Conservation (phyloP, 2,329 filamentous ascomycete species). For the Penicillium freii region DNA sequence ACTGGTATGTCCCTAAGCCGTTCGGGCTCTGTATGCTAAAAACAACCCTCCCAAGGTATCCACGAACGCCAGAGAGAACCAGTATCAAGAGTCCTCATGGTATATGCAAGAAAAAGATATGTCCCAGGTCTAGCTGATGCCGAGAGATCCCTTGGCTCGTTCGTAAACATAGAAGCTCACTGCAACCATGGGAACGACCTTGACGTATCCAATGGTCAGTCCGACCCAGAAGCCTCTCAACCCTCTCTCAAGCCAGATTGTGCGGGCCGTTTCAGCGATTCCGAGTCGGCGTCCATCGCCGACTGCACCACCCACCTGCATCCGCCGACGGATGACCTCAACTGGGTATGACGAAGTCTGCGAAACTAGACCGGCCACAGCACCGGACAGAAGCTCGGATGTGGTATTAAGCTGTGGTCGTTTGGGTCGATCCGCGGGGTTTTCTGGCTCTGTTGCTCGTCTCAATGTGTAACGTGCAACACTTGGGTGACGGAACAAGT, state of each 20-base stretch:
- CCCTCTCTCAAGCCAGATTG: constrained; percentile 75
- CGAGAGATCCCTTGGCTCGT: constrained; percentile 61
- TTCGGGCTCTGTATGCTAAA: constrained; percentile 16
- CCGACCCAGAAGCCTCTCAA: constrained; percentile 86
- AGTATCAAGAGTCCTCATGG: constrained; percentile 14
- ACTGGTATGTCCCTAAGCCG: constrained; percentile 14
- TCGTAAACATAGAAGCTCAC: constrained; percentile 68
- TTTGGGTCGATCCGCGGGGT: constrained; percentile 48
- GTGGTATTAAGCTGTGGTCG: constrained; percentile 75
- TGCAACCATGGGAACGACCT: constrained; percentile 86
- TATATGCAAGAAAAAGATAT: constrained; percentile 6
- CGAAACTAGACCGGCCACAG: constrained; percentile 80
- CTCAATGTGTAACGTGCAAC: constrained; percentile 74
- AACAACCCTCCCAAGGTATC: constrained; percentile 10
- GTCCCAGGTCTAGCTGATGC: constrained; percentile 26
- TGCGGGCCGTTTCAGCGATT: constrained; percentile 72
- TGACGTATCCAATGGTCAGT: constrained; percentile 89
- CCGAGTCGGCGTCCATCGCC: constrained; percentile 79
- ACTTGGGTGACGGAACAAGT: constrained; percentile 69
- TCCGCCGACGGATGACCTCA: constrained; percentile 84
- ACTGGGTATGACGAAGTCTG: constrained; percentile 93
- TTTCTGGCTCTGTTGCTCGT: constrained; percentile 52
- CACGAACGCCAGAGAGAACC: constrained; percentile 23
- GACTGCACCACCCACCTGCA: constrained; percentile 95
- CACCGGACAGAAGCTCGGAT: constrained; percentile 82